Evolutionary conservation across 257 asterid species (phyloP).

Genomic region (Jacaranda mimosifolia): DNA sequence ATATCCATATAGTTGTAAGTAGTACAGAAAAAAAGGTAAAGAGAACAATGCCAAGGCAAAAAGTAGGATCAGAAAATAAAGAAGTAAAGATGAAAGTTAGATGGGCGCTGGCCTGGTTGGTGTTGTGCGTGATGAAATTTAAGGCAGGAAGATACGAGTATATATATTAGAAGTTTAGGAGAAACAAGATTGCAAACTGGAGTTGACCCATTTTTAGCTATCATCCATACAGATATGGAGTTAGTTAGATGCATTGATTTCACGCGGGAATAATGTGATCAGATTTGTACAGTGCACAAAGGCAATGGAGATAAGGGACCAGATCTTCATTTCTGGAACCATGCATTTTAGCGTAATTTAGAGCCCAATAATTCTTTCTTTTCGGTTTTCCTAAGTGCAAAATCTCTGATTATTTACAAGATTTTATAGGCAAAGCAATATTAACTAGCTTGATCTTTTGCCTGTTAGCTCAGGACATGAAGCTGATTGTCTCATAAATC

Average conservation of each 20-base stretch:
- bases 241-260: constrained; percentile 56
- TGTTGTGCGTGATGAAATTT: constrained; percentile 42
- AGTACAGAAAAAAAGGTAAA: neutral
- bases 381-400: neutral
- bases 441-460: too few species aligned
- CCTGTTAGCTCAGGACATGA: too few species aligned
- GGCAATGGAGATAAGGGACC: constrained; percentile 14
- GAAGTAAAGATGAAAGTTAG: constrained; percentile 25
- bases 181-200: constrained; percentile 11
- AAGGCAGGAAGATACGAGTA: constrained; percentile 15
- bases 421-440: neutral
- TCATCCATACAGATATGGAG: constrained; percentile 34
- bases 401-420: neutral
- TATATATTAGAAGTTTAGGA: constrained; percentile 23
- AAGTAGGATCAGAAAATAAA: constrained; percentile 26
- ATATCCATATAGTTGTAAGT: neutral
- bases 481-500: too few species aligned
- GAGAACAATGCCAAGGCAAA: constrained; percentile 21
- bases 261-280: constrained; percentile 57
- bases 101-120: neutral
- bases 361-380: neutral
- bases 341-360: constrained; percentile 13
- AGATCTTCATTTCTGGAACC: constrained; percentile 20
- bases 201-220: constrained; percentile 24
- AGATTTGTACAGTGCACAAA: neutral